Percentiles rank a stretch among this genome's conserved stretches.
These are phyloP conservation scores for Didymella pinodella DNA, from an alignment of 2,329 filamentous ascomycete species.

Conservation along the genomic window DNA sequence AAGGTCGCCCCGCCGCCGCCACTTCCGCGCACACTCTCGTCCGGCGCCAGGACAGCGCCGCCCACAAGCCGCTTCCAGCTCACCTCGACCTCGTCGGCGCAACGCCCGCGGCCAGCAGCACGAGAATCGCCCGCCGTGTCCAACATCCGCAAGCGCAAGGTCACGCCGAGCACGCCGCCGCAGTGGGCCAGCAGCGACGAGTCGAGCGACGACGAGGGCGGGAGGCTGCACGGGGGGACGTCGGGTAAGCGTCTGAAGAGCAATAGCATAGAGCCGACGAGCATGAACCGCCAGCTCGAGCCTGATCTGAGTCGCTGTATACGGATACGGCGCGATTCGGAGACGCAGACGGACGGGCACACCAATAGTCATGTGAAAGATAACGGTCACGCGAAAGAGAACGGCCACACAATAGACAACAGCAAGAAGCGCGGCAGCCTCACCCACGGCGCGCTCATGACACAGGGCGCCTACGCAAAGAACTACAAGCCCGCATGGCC, in stretches of 20 bases:
- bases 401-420: constrained; percentile 19
- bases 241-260: constrained; percentile 48
- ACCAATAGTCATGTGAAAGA: constrained; percentile 11
- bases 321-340: constrained; percentile 33
- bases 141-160: constrained; percentile 45
- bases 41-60: constrained; percentile 24
- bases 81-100: constrained; percentile 24
- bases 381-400: not conserved
- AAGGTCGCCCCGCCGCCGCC: constrained; percentile 26
- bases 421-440: constrained; percentile 27
- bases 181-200: constrained; percentile 46
- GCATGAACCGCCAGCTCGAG: constrained; percentile 48
- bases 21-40: constrained; percentile 8
- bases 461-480: constrained; percentile 48
- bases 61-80: constrained; percentile 42
- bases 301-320: constrained; percentile 47
- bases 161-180: constrained; percentile 45
- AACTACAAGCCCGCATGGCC: constrained; percentile 63
- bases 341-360: constrained; percentile 1
- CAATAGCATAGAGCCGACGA: constrained; percentile 47
- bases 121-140: constrained; percentile 41
- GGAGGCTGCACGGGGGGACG: constrained; percentile 37
- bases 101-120: constrained; percentile 24
- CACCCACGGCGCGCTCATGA: constrained; percentile 54
- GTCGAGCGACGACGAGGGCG: constrained; percentile 39